Evolutionary conservation across 2,329 filamentous ascomycete species (phyloP).

Genomic region (Rutstroemia sp.): DNA sequence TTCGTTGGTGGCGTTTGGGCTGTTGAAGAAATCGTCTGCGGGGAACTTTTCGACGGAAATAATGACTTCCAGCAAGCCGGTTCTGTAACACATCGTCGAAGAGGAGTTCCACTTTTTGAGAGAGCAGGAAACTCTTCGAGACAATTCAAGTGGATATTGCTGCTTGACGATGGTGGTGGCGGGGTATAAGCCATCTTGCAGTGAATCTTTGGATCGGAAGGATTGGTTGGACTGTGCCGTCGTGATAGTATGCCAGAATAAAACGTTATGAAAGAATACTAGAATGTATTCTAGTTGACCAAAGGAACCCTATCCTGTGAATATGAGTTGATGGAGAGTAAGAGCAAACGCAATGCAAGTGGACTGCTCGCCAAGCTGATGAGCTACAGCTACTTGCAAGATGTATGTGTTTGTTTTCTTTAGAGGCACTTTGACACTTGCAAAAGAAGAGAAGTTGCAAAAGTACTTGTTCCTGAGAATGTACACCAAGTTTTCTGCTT

Average conservation of each 20-base stretch:
- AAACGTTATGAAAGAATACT: background rate
- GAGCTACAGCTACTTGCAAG: background rate
- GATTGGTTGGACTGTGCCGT: background rate
- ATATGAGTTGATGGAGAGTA: background rate
- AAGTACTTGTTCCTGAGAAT: too few species aligned
- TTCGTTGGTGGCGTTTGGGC: too few species aligned
- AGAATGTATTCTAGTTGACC: background rate
- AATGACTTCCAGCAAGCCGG: background rate
- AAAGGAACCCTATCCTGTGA: background rate
- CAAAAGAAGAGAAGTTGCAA: too few species aligned
- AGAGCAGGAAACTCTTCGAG: background rate
- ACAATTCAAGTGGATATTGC: background rate
- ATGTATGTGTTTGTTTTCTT: background rate
- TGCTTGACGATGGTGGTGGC: background rate
- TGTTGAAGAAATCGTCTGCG: too few species aligned
- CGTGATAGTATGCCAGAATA: background rate
- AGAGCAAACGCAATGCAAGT: conserved; percentile 2
- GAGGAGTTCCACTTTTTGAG: background rate
- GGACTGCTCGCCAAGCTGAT: background rate
- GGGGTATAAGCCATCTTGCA: background rate
- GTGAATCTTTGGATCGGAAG: background rate
- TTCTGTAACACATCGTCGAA: background rate
- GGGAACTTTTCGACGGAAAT: background rate
- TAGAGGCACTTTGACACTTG: background rate
- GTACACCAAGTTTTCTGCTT: too few species aligned